Percentiles rank a stretch among this genome's conserved stretches.
These are phyloP conservation scores for Candida albicans DNA, from an alignment of 1,139 yeast species.

Conservation along the genomic window DNA sequence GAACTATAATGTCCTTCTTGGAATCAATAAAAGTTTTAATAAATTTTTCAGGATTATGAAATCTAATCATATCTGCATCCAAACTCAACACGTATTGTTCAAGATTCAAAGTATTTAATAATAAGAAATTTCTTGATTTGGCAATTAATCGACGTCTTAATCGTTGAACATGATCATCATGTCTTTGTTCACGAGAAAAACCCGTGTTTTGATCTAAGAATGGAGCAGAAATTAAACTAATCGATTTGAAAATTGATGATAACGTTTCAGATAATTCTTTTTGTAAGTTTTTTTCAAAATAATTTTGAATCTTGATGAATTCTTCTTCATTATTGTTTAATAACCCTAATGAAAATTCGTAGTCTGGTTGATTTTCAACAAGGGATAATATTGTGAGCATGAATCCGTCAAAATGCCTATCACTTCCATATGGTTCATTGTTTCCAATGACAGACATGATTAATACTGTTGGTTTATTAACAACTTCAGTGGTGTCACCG, in stretches of 20 bases:
- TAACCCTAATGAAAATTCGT: constrained; percentile 28
- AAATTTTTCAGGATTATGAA: constrained; percentile 27
- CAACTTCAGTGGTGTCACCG: background rate
- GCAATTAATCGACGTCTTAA: constrained; percentile 36
- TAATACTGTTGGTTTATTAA: constrained; percentile 19
- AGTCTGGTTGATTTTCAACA: constrained; percentile 15
- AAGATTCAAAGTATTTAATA: constrained; percentile 25
- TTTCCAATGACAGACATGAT: constrained; percentile 27
- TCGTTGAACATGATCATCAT: constrained; percentile 31
- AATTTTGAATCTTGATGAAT: constrained; percentile 20
- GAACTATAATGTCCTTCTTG: constrained; percentile 39
- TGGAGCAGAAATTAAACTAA: constrained; percentile 34
- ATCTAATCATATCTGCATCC: constrained; percentile 41
- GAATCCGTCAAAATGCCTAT: constrained; percentile 24
- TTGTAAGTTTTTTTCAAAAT: constrained; percentile 16
- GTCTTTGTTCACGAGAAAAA: constrained; percentile 27
- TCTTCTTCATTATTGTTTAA: constrained; percentile 28
- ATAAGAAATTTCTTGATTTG: constrained; percentile 34
- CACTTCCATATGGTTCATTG: constrained; percentile 29
- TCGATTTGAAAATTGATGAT: constrained; percentile 16
- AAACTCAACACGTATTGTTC: constrained; percentile 44
- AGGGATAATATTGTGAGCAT: constrained; percentile 23
- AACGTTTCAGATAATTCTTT: constrained; percentile 2
- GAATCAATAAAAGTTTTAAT: constrained; percentile 26
- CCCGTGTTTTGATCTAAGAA: constrained; percentile 26